Base-by-base conservation (phyloP, 768 basidiomycete genomes). In the Podaxis sp. region DNA sequence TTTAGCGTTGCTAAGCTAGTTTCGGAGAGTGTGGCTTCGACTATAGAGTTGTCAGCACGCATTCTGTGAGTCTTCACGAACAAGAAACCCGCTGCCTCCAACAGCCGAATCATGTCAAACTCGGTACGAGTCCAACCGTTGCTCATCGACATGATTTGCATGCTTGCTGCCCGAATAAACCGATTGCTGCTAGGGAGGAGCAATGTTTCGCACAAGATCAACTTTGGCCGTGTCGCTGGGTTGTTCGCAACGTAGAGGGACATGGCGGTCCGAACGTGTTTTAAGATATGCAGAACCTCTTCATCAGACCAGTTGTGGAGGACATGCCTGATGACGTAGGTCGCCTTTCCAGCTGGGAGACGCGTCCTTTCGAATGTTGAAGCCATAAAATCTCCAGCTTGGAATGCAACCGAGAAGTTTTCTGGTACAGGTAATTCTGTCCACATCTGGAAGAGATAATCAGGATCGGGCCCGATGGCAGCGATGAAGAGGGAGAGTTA, bases 261-360 rank as follows among this genome's bases (percentile, higher is more conserved):
- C 59, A 60, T 60, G 33, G 59, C 59, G 2, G 33, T 39, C 2
- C 24, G 48, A 8, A 60, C 49, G 39, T 60, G 59, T 38, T 52
- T 60, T n/a, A 60, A 19, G n/a, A 60, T 60, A 8, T 60, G 48
- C 26, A 52, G 13, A 8, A 60, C 59, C 22, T 39, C 36, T 26
- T 33, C 36, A 52, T 60, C 59, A 22, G 48, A 52, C 59, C 59
- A 60, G 33, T 60, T 46, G 22, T 60, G 59, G 38, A 60, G 51
- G 38, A 60, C 59, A 24, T 60, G 59, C 19, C 59, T 49, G 19
- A 60, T 60, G 22, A 60, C 7, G 33, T 60, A 60, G 36, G 59
- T 60, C 17, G 57, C 42, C 46, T 36, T 59, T 59, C 57, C 57
- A 13, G 46, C 22, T 15, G 57, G 57, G 44, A 60, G 11, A 26